Base-by-base conservation (phyloP, 148 eudicot genomes). In the Pharnaceum exiguum region DNA sequence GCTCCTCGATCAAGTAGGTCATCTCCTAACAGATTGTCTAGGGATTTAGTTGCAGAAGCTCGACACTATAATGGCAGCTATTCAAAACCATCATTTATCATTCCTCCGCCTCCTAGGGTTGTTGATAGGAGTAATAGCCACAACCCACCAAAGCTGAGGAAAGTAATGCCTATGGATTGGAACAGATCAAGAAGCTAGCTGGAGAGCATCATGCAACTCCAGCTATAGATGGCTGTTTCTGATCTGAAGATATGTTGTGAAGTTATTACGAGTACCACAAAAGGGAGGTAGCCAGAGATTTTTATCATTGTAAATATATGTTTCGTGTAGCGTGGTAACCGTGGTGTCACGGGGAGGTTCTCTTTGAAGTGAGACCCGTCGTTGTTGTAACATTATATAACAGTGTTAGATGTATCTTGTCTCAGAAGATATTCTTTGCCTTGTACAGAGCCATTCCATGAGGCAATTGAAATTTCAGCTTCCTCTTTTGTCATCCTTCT, bases 1-100 rank as follows among this genome's bases (percentile, higher is more conserved):
- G 75, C 78, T 43, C 86, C 84, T 2, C 75, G 79, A 63, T 77
- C 95, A 24, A 77, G 70, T 66, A 77, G 82, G 47, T 60, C 82
- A 45, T 82, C 95, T 53, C 83, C 87, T 5, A 64, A 62, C 56
- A 82, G 71, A 68, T 43, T 67, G 43, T 69, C 70, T 10, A 70
- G 77, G 60, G 85, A 81, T 16, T 33, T 71, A 0, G 35, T 49
- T 52, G 44, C 72, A 39, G 85, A 59, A 67, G 43, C 76, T 28
- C 69, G 75, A 65, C 60, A 46, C 28, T 58, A 56, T 11, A 78
- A 66, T 52, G 72, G 67, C 15, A 59, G 49, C 71, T 50, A 47
- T 56, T 63, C 56, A 38, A 83, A 77, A 63, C 77, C 71, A 19
- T 43, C 80, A 24, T 52, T 45, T 51, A 56, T 73, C 64, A 49